Evolutionary conservation across 208 protist genomes (phyloP), one percentile per base, ranked within the genome.

Genomic region (Wallacemonas sp.): DNA sequence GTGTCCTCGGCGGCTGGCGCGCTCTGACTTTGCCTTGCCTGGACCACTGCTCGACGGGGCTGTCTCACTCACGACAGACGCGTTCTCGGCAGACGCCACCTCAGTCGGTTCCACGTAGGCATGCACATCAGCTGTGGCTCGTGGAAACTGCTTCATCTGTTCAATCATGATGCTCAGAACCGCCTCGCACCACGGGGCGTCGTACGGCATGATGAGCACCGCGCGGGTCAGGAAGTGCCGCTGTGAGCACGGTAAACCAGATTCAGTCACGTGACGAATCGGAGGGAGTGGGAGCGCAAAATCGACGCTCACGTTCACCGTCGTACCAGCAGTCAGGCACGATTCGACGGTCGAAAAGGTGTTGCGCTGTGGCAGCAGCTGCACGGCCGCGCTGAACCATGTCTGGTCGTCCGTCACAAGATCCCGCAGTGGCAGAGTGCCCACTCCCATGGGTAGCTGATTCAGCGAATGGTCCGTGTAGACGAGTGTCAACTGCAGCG

Each of bases 181-280:
- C 24, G 21, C 59, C 21, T 56, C 46, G 21, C 68, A 77, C 82
- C 86, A 92, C 38, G 71, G 55, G 6, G 78, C 78, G 1, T 58
- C 56, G 65, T 90, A 95, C 26, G 90, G 86, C 72, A 95, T 74
- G 44, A 78, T 68, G 36, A 92, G 63, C 21, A 95, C 53, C 24
- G 72, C 82, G 58, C 80, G 78, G 0, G 90, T 86, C 34, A 95
- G 66, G 62, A 93, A 87, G 0, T 66, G 60, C 2, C 68, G 68
- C 12, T 60, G 54, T 12, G 61, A 47, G 17, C 65, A 62, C 11
- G 68, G 46, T 28, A 30, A 38, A 6, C 86, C 90, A 12, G 68
- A 62, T 26, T 73, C 61, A 41, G 77, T 68, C 2, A 95, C 86
- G 70, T 95, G 90, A 19, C 56, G 65, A 22, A 83, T 44, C n/a